Conservation (phyloP, 2,329 filamentous ascomycete species). For the Berkeleyomyces basicola region DNA sequence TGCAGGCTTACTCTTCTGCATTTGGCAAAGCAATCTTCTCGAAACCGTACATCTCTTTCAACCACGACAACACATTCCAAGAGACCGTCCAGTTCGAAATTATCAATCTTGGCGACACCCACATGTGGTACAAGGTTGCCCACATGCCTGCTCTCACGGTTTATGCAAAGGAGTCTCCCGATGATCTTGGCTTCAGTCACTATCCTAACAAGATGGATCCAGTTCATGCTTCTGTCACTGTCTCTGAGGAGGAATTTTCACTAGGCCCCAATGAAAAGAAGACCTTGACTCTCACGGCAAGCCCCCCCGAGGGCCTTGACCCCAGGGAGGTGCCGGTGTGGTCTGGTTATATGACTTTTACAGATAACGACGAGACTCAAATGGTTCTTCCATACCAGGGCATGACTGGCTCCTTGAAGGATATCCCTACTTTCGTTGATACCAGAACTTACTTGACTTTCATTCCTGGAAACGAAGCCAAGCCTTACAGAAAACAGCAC, state of each 20-base stretch:
- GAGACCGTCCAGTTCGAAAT: conserved; percentile 35
- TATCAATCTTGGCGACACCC: conserved; percentile 33
- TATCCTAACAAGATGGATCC: conserved; percentile 30
- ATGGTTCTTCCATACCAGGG: conserved; percentile 27
- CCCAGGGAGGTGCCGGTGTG: conserved; percentile 24
- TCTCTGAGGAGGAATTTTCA: conserved; percentile 28
- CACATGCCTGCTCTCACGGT: conserved; percentile 34
- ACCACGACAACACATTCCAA: conserved; percentile 43
- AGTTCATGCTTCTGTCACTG: conserved; percentile 24
- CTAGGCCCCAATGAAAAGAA: conserved; percentile 18
- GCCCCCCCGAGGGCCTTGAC: conserved; percentile 19
- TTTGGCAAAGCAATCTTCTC: conserved; percentile 35
- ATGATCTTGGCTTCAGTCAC: too few species aligned
- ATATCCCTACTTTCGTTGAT: conserved; percentile 22
- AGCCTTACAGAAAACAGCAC: conserved; percentile 13
- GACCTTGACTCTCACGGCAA: conserved; percentile 20
- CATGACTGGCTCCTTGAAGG: conserved; percentile 20
- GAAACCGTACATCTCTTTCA: conserved; percentile 43
- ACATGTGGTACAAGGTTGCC: conserved; percentile 34
- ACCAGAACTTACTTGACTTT: conserved; percentile 19
- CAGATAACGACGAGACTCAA: conserved; percentile 22
- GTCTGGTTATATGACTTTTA: conserved; percentile 27
- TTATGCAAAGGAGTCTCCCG: conserved; percentile 30
- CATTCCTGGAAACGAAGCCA: conserved; percentile 17
- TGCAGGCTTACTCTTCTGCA: conserved; percentile 42